A percentile compares a stretch with the other conserved stretches of the same genome.
Conservation (phyloP, 2,329 filamentous ascomycete species). For the Trichoderma sp. region DNA sequence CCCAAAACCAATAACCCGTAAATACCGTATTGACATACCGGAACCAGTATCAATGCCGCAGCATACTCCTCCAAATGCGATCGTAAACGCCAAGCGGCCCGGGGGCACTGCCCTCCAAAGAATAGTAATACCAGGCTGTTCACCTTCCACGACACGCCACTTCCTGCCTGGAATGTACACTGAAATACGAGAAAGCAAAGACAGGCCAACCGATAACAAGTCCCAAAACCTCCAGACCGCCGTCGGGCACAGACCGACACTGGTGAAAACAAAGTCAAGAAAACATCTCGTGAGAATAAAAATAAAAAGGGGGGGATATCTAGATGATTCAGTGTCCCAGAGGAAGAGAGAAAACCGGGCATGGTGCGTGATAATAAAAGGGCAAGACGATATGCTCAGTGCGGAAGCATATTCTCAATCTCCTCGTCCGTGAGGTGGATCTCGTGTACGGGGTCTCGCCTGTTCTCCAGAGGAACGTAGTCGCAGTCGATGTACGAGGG, state of each 20-base stretch:
- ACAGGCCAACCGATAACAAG: constrained; percentile 7
- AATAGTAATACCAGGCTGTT: not conserved
- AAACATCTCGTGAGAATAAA: constrained; percentile 6
- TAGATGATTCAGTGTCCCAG: constrained; percentile 14
- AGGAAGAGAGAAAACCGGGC: not conserved
- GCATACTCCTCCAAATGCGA: constrained; percentile 1
- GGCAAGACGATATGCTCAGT: constrained; percentile 40
- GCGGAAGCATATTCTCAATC: constrained; percentile 64
- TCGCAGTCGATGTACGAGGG: constrained; percentile 75
- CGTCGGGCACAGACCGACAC: constrained; percentile 8
- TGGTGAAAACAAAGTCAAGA: constrained; percentile 13
- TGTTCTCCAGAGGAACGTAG: constrained; percentile 71
- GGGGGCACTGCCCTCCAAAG: not conserved
- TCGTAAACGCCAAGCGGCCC: constrained; percentile 7
- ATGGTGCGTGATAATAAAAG: constrained; percentile 12
- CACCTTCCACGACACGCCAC: constrained; percentile 12
- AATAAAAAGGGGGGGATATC: constrained; percentile 7
- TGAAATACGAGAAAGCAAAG: not conserved
- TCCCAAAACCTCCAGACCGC: constrained; percentile 18
- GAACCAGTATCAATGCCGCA: constrained; percentile 1
- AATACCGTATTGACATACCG: not conserved
- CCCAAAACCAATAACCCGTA: not conserved
- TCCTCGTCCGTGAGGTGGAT: constrained; percentile 78
- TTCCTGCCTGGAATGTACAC: constrained; percentile 2
- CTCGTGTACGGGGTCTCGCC: constrained; percentile 74